Evolutionary conservation across 805 yeast species (phyloP).

Genomic region (Ogataea neopini): DNA sequence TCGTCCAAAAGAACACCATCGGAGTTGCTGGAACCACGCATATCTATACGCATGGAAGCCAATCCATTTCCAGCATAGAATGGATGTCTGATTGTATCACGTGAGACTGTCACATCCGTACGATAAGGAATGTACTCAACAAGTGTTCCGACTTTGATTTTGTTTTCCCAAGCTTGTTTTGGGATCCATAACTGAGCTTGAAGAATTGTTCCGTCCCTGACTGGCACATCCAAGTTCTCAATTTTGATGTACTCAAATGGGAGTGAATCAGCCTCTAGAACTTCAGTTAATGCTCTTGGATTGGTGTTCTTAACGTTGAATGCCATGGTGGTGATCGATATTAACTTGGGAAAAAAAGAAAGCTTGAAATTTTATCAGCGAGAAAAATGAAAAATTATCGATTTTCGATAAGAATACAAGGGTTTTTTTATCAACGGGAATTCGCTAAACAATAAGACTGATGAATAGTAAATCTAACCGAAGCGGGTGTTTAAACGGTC

Average conservation of each 20-base stretch:
- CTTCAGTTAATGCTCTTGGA: conserved; percentile 20
- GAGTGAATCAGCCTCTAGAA: conserved; percentile 24
- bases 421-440: background rate
- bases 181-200: conserved; percentile 50
- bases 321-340: conserved; percentile 34
- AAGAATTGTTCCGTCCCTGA: conserved; percentile 41
- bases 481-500: background rate
- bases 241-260: conserved; percentile 36
- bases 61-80: conserved; percentile 49
- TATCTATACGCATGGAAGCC: conserved; percentile 46
- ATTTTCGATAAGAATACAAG: background rate
- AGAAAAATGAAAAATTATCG: background rate
- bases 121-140: conserved; percentile 49
- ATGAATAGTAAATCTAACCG: too few species aligned
- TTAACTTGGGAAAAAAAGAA: background rate
- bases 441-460: too few species aligned
- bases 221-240: conserved; percentile 38
- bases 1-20: conserved; percentile 44
- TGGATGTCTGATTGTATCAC: conserved; percentile 48
- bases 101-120: conserved; percentile 45
- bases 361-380: background rate
- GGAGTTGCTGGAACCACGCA: conserved; percentile 48
- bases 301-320: conserved; percentile 42
- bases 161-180: conserved; percentile 31
- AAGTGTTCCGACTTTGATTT: conserved; percentile 38